phyloP scores from a whole-genome alignment of 177 flowering plant species.

The Vitis hybrid region DNA sequence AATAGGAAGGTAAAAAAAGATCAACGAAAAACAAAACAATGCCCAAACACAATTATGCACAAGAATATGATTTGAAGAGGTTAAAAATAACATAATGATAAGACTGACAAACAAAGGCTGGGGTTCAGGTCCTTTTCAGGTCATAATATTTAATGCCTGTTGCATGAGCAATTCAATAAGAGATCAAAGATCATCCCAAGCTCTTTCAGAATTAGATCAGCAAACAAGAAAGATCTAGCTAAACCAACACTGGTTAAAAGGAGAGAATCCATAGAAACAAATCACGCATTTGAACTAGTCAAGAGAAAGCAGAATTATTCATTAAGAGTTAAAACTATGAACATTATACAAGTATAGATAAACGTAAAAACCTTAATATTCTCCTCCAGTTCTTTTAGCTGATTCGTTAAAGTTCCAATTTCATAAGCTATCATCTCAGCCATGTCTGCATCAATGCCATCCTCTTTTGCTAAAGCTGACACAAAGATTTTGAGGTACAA shows the following conservation, averaged over 20 bases:
- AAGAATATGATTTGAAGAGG: background rate
- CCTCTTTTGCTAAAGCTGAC: constrained; percentile 78
- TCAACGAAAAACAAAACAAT: background rate
- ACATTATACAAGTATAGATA: background rate
- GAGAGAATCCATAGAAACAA: too few species aligned
- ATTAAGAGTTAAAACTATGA: too few species aligned
- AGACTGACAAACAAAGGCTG: background rate
- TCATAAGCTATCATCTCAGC: constrained; percentile 86
- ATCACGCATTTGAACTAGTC: too few species aligned
- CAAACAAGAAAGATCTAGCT: too few species aligned
- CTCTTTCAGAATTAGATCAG: too few species aligned
- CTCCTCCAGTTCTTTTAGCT: constrained; percentile 79
- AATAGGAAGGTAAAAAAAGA: too few species aligned
- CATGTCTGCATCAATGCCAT: constrained; percentile 80
- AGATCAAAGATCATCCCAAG: too few species aligned
- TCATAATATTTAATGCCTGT: too few species aligned
- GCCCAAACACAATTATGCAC: background rate
- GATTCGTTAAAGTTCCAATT: constrained; percentile 51
- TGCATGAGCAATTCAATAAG: too few species aligned
- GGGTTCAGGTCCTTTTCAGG: too few species aligned
- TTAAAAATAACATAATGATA: background rate
- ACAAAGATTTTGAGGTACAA: constrained; percentile 8
- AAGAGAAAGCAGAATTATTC: too few species aligned
- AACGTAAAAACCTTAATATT: constrained; percentile 61
- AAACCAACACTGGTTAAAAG: too few species aligned